These are phyloP conservation scores for Aegilops sharonensis DNA, from an alignment of 176 grass and related monocot genomes.

Conservation along the genomic window DNA sequence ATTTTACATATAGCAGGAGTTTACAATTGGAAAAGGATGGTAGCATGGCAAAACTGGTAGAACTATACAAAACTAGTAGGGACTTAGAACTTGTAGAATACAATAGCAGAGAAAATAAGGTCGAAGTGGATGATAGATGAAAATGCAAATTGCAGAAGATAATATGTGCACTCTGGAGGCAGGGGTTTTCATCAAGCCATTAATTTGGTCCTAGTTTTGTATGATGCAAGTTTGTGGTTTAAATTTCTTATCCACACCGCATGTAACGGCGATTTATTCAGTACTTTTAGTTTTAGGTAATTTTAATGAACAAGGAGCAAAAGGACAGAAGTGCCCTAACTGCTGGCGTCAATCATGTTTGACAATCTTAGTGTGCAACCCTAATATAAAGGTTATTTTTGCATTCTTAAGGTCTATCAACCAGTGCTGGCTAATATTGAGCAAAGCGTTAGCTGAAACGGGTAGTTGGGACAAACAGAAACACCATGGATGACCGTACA, in stretches of 20 bases:
- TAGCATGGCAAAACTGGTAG: neutral
- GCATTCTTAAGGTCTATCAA: constrained; percentile 4
- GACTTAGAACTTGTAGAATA: constrained; percentile 7
- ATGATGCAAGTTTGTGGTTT: neutral
- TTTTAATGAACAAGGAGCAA: neutral
- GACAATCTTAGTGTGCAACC: neutral
- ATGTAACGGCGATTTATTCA: neutral
- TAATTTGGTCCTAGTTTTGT: constrained; percentile 2
- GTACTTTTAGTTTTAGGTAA: neutral
- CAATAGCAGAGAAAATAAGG: neutral
- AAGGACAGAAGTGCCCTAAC: constrained; percentile 4
- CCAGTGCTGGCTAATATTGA: constrained; percentile 13
- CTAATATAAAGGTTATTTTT: neutral
- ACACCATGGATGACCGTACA: neutral
- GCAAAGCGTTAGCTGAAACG: neutral
- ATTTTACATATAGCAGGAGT: constrained; percentile 26
- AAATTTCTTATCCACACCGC: constrained; percentile 3
- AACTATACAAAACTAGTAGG: neutral
- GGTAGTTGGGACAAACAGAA: constrained; percentile 12
- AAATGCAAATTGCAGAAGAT: constrained; percentile 22
- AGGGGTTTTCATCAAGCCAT: neutral
- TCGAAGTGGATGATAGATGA: constrained; percentile 3
- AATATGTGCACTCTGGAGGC: neutral
- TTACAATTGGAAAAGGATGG: constrained; percentile 35
- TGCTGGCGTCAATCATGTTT: constrained; percentile 4